Base-by-base conservation (phyloP, 768 basidiomycete genomes). In the Phallus indusiatus region DNA sequence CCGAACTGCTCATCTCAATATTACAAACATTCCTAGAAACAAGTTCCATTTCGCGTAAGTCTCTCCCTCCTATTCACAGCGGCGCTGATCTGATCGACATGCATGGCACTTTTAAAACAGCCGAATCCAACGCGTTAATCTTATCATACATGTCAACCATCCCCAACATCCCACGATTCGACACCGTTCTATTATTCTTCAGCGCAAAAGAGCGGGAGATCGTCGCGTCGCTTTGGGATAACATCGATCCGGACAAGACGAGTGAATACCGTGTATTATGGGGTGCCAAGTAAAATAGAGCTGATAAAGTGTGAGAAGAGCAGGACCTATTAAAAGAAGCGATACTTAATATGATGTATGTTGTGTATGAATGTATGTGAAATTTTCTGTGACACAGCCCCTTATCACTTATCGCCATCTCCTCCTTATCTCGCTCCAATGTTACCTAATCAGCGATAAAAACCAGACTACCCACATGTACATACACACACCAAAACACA, bases 161-260 rank as follows among this genome's bases (percentile, higher is more conserved):
- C 20, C 65, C 75, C 10, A 71, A 68, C 7, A 81, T 88, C 9
- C 76, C 79, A 28, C 78, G 89, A 18, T 87, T 90, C 63, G 72
- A 71, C 49, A 86, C 84, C 0, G 74, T 90, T 0, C 69, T 80
- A 51, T 60, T 86, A 60, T 84, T 91, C 68, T 72, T 90, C 68
- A 84, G 78, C 56, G 67, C 64, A 48, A 61, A 68, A 21, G 89
- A 91, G 71, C 82, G 77, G 61, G 55, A 53, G 17, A 50, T 49
- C 17, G 35, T 55, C 14, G 37, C 20, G 24, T 46, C 16, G 33
- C 24, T 64, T 24, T 52, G 54, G 37, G 36, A 58, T 14, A 53
- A 33, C 17, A 33, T 64, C 22, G 59, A 28, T 6, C 28, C 18
- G 6, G 33, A 59, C 33, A 12, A 28, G 35, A 17, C 36, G 12